phyloP scores from a whole-genome alignment of 257 asterid genomes.

The Solanum sejunctum region DNA sequence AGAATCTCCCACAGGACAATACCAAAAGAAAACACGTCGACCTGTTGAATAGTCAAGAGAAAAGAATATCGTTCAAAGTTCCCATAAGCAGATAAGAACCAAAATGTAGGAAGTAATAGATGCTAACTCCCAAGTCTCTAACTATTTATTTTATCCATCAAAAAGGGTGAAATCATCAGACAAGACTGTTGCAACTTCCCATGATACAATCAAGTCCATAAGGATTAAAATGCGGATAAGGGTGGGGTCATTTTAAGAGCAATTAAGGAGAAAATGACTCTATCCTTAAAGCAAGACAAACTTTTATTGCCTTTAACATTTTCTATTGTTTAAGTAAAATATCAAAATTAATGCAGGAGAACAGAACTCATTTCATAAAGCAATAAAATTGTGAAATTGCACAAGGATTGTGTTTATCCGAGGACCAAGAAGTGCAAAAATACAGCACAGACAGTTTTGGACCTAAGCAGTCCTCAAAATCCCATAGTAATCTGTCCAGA shows the following conservation, averaged over 20 bases:
- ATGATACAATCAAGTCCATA: not conserved
- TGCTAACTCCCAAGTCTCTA: not conserved
- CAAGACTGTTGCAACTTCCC: not conserved
- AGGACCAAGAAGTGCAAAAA: not conserved
- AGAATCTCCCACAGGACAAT: constrained; percentile 98
- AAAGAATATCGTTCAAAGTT: not conserved
- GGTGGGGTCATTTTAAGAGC: not conserved
- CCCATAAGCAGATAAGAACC: not conserved
- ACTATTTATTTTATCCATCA: not conserved
- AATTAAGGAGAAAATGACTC: not conserved
- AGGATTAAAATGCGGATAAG: not conserved
- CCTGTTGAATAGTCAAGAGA: constrained; percentile 32
- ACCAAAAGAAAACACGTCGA: constrained; percentile 91
- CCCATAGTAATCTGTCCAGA: not conserved
- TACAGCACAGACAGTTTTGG: not conserved
- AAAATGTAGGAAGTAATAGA: not conserved
- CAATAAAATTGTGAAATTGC: not conserved
- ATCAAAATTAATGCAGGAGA: not conserved
- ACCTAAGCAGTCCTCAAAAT: not conserved
- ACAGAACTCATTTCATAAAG: not conserved
- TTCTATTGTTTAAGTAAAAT: not conserved
- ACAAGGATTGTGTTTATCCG: not conserved
- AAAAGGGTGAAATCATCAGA: not conserved
- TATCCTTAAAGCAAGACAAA: not conserved
- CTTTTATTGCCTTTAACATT: not conserved